Conservation (phyloP, 345 rosid genomes). For the Combretum micranthum region DNA sequence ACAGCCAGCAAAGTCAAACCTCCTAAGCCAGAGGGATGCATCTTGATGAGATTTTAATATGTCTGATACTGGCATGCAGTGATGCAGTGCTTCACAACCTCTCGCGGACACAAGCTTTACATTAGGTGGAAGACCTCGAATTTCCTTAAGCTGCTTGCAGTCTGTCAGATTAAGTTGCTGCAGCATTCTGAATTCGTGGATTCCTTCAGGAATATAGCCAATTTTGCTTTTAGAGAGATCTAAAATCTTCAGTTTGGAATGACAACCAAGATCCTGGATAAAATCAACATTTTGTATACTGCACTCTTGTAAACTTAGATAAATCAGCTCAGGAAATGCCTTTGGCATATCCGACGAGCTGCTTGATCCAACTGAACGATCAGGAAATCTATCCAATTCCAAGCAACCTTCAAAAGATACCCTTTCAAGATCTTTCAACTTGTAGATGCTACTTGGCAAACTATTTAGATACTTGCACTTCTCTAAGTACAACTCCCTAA, state of each 20-base stretch:
- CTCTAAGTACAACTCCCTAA: not conserved
- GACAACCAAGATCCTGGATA: constrained; percentile 2
- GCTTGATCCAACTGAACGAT: not conserved
- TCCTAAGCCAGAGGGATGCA: not conserved
- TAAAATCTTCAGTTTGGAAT: not conserved
- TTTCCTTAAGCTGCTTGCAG: constrained; percentile 7
- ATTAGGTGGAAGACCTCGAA: constrained; percentile 1
- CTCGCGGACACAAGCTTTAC: not conserved
- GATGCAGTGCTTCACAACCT: not conserved
- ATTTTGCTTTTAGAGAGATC: constrained; percentile 5
- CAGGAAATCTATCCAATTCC: not conserved
- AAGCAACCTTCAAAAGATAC: constrained; percentile 6
- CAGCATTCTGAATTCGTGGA: not conserved
- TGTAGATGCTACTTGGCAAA: constrained; percentile 7
- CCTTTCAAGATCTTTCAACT: not conserved
- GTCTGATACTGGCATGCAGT: not conserved
- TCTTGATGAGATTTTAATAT: not conserved
- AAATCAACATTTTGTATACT: constrained; percentile 1
- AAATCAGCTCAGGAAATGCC: not conserved
- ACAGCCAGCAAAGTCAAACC: constrained; percentile 3
- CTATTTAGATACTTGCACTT: not conserved
- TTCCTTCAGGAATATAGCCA: not conserved
- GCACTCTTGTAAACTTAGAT: constrained; percentile 1
- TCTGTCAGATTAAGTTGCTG: not conserved
- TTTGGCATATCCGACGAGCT: not conserved